These are phyloP conservation scores for Colletotrichum sp. DNA, from an alignment of 2,329 filamentous ascomycete species.

Conservation along the genomic window DNA sequence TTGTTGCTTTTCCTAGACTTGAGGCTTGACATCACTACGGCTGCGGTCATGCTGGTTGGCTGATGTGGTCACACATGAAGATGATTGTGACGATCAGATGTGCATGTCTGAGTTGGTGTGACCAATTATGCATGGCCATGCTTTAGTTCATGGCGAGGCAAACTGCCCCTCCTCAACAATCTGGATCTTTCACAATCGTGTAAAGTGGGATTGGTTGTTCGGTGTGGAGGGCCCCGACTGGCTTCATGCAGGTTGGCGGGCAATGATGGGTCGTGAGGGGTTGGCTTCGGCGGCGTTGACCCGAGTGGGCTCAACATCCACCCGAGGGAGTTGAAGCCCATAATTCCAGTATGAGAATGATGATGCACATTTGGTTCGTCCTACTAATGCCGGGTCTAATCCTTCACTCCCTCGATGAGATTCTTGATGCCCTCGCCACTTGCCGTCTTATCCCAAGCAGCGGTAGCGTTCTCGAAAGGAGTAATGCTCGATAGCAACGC, in stretches of 20 bases:
- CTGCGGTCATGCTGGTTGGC: not conserved
- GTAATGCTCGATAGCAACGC: slow-evolving; percentile 3
- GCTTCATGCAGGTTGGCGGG: not conserved
- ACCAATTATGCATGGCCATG: not conserved
- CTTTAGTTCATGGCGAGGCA: not conserved
- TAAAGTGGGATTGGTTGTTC: not conserved
- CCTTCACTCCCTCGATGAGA: slow-evolving; percentile 17
- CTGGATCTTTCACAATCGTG: not conserved
- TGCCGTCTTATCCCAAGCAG: slow-evolving; percentile 24
- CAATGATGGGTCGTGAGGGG: not conserved
- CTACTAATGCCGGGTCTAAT: not conserved
- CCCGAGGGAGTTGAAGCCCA: not conserved
- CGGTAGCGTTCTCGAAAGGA: slow-evolving; percentile 16
- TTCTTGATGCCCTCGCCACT: slow-evolving; percentile 25
- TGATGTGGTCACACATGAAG: not conserved
- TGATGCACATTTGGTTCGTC: rapidly evolving
- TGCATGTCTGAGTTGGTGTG: not conserved
- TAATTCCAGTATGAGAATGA: not conserved
- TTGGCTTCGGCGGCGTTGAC: not conserved
- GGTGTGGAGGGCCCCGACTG: not conserved
- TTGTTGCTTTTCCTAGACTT: not conserved
- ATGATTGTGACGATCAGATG: not conserved
- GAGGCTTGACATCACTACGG: not conserved
- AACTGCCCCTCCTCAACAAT: not conserved
- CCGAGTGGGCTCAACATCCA: not conserved